These are phyloP conservation scores for Pluteus cervinus DNA, from an alignment of 768 basidiomycete species.

Conservation along the genomic window DNA sequence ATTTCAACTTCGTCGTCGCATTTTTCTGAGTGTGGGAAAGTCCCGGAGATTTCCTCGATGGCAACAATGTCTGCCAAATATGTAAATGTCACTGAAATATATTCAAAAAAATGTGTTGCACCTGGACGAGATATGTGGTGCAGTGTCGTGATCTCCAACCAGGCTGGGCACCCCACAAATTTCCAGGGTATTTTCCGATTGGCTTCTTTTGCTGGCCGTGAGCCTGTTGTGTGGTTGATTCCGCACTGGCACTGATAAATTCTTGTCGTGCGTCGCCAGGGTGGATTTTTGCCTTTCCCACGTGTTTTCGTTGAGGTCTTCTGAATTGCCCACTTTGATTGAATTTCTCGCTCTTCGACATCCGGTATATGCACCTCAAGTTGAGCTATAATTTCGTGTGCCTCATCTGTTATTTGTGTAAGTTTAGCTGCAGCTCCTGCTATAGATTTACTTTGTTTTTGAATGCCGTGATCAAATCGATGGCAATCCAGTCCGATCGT, in stretches of 20 bases:
- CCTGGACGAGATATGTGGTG: constrained; percentile 7
- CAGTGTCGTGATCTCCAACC: constrained; percentile 12
- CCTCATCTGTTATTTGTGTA: constrained; percentile 5
- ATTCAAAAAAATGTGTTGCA: neutral
- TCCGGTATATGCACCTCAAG: constrained; percentile 8
- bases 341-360: constrained; percentile 9
- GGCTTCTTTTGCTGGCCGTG: constrained; percentile 8
- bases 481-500: constrained; percentile 4
- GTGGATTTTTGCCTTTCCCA: neutral
- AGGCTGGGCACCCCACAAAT: constrained; percentile 13
- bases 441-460: constrained; percentile 10
- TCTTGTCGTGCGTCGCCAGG: constrained; percentile 6
- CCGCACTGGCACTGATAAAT: constrained; percentile 15
- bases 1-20: constrained; percentile 10
- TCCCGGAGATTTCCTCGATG: constrained; percentile 14
- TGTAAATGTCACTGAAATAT: constrained; percentile 1
- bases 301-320: constrained; percentile 6
- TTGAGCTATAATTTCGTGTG: constrained; percentile 3
- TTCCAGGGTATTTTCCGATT: constrained; percentile 13
- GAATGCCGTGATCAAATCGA: constrained; percentile 7
- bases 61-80: constrained; percentile 10
- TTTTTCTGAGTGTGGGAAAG: constrained; percentile 13
- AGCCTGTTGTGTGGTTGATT: constrained; percentile 8
- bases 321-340: constrained; percentile 9
- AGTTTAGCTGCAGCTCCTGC: neutral